Evolutionary conservation across 148 eudicot genomes (phyloP).

Genomic region (Talinum fruticosum): DNA sequence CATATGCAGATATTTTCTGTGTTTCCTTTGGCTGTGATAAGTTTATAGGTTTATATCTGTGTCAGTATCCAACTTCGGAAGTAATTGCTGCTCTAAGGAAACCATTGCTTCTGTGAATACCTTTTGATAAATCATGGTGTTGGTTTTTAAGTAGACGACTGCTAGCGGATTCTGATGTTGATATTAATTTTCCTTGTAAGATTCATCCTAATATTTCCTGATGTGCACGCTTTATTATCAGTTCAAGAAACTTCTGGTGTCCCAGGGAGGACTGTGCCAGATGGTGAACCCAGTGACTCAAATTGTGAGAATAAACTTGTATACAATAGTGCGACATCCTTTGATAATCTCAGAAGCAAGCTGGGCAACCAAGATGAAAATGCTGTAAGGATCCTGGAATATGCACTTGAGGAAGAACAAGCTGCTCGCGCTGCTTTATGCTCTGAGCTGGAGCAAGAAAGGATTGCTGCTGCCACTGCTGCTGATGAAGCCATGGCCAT

Average conservation of each 20-base stretch:
- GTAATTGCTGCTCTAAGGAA: background rate
- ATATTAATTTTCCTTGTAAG: background rate
- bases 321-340: slow-evolving; percentile 21
- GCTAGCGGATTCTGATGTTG: background rate
- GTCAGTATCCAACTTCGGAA: background rate
- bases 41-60: background rate
- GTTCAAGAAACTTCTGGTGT: slow-evolving; percentile 18
- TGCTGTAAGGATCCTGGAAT: slow-evolving; percentile 47
- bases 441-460: slow-evolving; percentile 87
- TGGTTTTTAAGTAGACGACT: background rate
- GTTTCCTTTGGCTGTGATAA: background rate
- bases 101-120: background rate
- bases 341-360: slow-evolving; percentile 28
- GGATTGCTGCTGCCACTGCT: slow-evolving; percentile 87
- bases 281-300: slow-evolving; percentile 26
- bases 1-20: background rate
- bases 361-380: slow-evolving; percentile 36
- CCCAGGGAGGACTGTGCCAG: slow-evolving; percentile 29
- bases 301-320: slow-evolving; percentile 30
- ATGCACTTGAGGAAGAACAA: slow-evolving; percentile 65
- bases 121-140: background rate
- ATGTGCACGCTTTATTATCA: slow-evolving; percentile 15
- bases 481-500: slow-evolving; percentile 99
- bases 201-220: slow-evolving; percentile 2
- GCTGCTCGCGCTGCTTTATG: slow-evolving; percentile 62